These are phyloP conservation scores for Arabidopsis lyrata DNA, from an alignment of 441 rosid species.

Conservation along the genomic window DNA sequence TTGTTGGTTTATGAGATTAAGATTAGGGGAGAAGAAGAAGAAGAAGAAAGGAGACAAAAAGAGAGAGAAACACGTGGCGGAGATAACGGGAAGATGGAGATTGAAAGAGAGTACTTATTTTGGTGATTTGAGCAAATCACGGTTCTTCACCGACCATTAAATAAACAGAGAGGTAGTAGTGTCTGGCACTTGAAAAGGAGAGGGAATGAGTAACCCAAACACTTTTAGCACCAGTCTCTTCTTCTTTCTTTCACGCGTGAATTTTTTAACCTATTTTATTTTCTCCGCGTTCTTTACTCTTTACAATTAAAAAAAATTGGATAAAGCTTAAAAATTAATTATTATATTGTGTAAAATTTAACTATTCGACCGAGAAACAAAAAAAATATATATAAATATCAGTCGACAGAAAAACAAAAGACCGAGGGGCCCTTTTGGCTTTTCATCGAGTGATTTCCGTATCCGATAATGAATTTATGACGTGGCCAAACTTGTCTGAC, in stretches of 20 bases:
- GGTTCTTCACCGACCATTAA: slow-evolving; percentile 43
- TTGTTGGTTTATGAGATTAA: slow-evolving; percentile 8
- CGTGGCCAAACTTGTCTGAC: background rate
- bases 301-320: no score
- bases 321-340: background rate
- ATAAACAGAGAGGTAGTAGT: slow-evolving; percentile 6
- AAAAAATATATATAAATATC: background rate
- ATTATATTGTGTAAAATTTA: background rate
- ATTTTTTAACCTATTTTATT: background rate
- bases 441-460: slow-evolving; percentile 11
- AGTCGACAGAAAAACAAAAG: slow-evolving; percentile 30
- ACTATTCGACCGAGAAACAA: background rate
- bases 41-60: background rate
- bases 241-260: slow-evolving; percentile 23
- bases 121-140: slow-evolving; percentile 42
- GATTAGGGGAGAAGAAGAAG: slow-evolving; percentile 21
- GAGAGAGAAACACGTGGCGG: slow-evolving; percentile 47
- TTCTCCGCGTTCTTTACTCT: background rate
- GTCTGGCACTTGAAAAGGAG: background rate
- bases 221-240: background rate
- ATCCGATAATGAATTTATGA: slow-evolving; percentile 9
- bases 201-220: background rate
- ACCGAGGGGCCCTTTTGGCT: background rate
- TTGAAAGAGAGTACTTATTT: background rate
- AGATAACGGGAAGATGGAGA: slow-evolving; percentile 38